Percentiles rank a stretch among this genome's conserved stretches.
Conservation (phyloP, 2,329 filamentous ascomycete genomes). For the Orbilia quercus region DNA sequence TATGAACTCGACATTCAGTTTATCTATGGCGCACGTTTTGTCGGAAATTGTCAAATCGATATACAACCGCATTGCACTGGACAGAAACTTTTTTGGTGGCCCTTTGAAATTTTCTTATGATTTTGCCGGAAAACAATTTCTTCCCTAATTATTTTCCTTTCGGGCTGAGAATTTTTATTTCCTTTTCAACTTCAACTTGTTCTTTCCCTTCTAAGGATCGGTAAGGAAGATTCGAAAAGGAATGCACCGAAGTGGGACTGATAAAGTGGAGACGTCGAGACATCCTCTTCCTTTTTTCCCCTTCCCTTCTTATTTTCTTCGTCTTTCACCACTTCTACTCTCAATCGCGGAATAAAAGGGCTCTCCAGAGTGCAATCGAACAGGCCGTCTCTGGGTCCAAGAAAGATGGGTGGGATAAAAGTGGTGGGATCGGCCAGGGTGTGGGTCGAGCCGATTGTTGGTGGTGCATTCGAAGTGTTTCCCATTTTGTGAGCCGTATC, state of each 20-base stretch:
- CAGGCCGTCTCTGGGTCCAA: slow-evolving; percentile 28
- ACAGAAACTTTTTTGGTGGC: background rate
- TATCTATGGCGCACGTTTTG: slow-evolving; percentile 55
- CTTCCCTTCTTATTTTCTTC: slow-evolving; percentile 5
- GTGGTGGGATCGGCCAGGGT: slow-evolving; percentile 55
- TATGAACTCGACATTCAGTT: slow-evolving; percentile 18
- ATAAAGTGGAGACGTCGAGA: slow-evolving; percentile 38
- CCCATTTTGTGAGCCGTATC: slow-evolving; percentile 46
- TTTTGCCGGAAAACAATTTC: slow-evolving; percentile 30
- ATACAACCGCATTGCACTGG: slow-evolving; percentile 48
- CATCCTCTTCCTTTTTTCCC: slow-evolving; percentile 26
- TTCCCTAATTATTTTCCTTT: slow-evolving; percentile 22
- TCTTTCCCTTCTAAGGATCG: slow-evolving; percentile 52
- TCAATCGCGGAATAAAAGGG: slow-evolving; percentile 41
- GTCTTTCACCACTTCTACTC: slow-evolving; percentile 8
- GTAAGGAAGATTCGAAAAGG: slow-evolving; percentile 39
- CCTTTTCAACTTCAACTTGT: slow-evolving; percentile 16
- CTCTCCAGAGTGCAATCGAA: slow-evolving; percentile 22
- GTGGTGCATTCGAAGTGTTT: slow-evolving; percentile 53
- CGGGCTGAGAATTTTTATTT: slow-evolving; percentile 4
- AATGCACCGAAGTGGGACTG: slow-evolving; percentile 54
- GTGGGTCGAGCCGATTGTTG: slow-evolving; percentile 55
- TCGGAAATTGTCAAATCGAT: slow-evolving; percentile 56
- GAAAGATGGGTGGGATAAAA: slow-evolving; percentile 49
- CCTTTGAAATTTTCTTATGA: slow-evolving; percentile 13